These are phyloP conservation scores for Vanilla planifolia DNA, from an alignment of 106 monocot species.

Conservation along the genomic window DNA sequence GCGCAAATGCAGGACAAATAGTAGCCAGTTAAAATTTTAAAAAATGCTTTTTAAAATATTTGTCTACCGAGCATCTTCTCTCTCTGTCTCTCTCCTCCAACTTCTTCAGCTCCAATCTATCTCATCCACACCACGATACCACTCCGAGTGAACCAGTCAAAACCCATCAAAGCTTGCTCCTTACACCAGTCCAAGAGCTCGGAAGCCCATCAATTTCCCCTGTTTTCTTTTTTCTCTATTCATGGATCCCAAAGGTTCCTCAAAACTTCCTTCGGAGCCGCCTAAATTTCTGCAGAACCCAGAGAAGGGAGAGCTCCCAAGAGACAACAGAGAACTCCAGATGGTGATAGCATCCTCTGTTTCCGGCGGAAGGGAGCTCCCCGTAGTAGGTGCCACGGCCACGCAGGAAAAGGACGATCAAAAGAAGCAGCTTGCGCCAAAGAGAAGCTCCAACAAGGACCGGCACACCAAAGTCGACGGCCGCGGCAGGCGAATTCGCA, in stretches of 20 bases:
- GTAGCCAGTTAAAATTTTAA: neutral
- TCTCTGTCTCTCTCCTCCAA: neutral
- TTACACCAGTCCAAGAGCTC: constrained; percentile 5
- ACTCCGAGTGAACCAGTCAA: neutral
- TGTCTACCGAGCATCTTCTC: neutral
- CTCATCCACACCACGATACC: neutral
- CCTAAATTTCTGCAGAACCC: constrained; percentile 5
- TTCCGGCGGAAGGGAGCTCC: constrained; percentile 1
- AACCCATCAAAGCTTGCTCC: neutral
- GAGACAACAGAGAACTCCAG: constrained; percentile 2
- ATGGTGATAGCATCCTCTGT: neutral
- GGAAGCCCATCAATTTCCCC: neutral
- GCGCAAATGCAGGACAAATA: neutral
- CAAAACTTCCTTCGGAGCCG: neutral
- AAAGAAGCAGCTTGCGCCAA: constrained; percentile 37
- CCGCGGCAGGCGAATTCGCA: constrained; percentile 55
- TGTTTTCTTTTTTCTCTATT: neutral
- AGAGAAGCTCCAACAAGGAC: constrained; percentile 66
- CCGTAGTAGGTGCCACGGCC: neutral
- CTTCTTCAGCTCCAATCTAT: neutral
- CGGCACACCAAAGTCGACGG: constrained; percentile 76
- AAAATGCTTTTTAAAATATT: neutral
- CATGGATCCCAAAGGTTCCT: neutral
- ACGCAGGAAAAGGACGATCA: constrained; percentile 9
- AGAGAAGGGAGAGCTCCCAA: neutral